phyloP scores from a whole-genome alignment of 179 eudicot genomes.

The Monotropa hypopitys region DNA sequence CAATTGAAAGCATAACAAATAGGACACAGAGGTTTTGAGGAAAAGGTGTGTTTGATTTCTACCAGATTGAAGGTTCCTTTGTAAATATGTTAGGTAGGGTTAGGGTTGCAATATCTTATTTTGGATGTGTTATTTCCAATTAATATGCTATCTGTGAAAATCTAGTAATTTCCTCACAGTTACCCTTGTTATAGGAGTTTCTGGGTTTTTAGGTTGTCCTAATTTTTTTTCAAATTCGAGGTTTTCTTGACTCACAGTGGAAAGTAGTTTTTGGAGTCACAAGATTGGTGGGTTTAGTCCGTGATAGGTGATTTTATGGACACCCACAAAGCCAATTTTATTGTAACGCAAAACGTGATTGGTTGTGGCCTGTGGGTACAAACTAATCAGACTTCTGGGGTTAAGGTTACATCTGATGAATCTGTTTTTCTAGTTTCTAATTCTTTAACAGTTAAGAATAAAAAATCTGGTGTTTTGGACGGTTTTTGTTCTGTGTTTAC shows the following conservation, averaged over 20 bases:
- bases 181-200: neutral
- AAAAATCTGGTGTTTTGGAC: neutral
- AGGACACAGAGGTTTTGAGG: neutral
- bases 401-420: slow-evolving; percentile 7
- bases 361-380: neutral
- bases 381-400: slow-evolving; percentile 1
- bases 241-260: neutral
- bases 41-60: slow-evolving; percentile 1
- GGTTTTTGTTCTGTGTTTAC: neutral
- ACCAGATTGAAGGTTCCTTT: neutral
- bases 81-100: neutral
- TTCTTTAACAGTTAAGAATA: neutral
- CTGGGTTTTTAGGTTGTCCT: slow-evolving; percentile 4
- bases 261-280: neutral
- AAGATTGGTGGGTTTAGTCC: neutral
- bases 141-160: neutral
- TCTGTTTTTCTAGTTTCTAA: slow-evolving; percentile 1
- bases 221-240: slow-evolving; percentile 1
- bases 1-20: neutral
- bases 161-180: neutral
- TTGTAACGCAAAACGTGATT: neutral
- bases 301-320: neutral
- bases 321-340: slow-evolving; percentile 1
- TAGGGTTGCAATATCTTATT: slow-evolving; percentile 5
- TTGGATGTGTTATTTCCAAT: neutral